phyloP scores from a whole-genome alignment of 148 eudicot genomes.

The Beta vulgaris region DNA sequence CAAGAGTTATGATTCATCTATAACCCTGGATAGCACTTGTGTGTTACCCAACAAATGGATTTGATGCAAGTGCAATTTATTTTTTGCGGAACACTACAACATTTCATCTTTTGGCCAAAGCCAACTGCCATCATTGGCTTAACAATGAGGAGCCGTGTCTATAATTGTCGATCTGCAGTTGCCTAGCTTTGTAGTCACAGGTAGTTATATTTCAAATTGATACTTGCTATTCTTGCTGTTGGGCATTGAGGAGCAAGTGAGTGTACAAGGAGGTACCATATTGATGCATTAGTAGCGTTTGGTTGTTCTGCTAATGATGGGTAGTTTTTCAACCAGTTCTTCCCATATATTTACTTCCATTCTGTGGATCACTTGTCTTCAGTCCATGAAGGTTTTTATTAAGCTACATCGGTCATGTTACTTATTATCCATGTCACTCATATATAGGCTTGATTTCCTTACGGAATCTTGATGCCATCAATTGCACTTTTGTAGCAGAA shows the following conservation, averaged over 20 bases:
- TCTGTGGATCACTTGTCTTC: not conserved
- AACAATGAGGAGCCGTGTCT: not conserved
- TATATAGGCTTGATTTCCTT: not conserved
- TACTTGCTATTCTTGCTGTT: not conserved
- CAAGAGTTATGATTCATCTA: not conserved
- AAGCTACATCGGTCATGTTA: not conserved
- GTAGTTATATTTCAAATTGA: not conserved
- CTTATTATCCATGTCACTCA: not conserved
- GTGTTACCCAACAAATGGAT: not conserved
- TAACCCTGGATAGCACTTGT: not conserved
- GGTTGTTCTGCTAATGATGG: not conserved
- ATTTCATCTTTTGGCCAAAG: not conserved
- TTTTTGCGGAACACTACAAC: not conserved
- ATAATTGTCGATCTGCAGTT: not conserved
- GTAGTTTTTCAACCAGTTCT: not conserved
- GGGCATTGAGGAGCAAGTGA: not conserved
- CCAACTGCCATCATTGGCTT: not conserved
- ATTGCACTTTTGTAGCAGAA: not conserved
- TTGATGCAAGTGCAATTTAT: not conserved
- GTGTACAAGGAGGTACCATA: too few species aligned
- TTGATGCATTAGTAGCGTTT: not conserved
- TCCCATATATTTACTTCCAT: not conserved
- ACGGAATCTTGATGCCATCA: not conserved
- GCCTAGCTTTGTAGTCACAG: not conserved
- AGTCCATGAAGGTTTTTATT: too few species aligned